Conservation (phyloP, 2,329 filamentous ascomycete species). For the Talaromyces sp. region DNA sequence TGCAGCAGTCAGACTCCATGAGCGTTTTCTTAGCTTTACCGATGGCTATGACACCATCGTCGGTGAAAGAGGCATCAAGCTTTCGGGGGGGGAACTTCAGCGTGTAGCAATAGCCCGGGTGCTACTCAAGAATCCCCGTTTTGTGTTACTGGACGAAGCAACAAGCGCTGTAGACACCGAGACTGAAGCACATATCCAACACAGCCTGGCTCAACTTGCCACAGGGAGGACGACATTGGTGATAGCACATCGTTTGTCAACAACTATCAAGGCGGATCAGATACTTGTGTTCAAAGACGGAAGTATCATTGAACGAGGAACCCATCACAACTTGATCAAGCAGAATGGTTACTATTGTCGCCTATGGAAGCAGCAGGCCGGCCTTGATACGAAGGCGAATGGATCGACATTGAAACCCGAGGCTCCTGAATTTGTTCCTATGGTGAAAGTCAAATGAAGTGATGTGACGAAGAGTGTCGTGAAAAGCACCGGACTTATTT, state of each 20-base stretch:
- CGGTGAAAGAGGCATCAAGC: conserved; percentile 86
- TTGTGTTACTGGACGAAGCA: conserved; percentile 90
- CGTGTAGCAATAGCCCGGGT: conserved; percentile 91
- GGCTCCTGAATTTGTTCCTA: conserved; percentile 41
- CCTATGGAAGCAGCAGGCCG: conserved; percentile 63
- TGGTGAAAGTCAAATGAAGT: conserved; percentile 1
- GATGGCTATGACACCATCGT: conserved; percentile 91
- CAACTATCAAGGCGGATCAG: conserved; percentile 88
- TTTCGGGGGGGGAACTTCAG: conserved; percentile 95
- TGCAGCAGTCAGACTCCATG: conserved; percentile 89
- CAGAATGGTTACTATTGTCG: conserved; percentile 70
- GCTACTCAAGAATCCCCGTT: conserved; percentile 83
- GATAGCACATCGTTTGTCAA: conserved; percentile 91
- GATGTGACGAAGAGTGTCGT: neutral
- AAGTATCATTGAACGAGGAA: conserved; percentile 84
- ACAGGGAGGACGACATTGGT: conserved; percentile 88
- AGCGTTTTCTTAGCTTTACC: conserved; percentile 76
- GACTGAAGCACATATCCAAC: conserved; percentile 90
- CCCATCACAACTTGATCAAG: conserved; percentile 72
- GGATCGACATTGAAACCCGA: conserved; percentile 33
- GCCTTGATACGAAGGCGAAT: conserved; percentile 51
- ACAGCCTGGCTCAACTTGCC: conserved; percentile 79
- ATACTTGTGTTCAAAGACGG: conserved; percentile 90
- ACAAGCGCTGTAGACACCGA: conserved; percentile 92
- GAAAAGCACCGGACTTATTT: neutral